phyloP scores from a whole-genome alignment of 2,329 filamentous ascomycete species.

The Microdochium bolleyi region DNA sequence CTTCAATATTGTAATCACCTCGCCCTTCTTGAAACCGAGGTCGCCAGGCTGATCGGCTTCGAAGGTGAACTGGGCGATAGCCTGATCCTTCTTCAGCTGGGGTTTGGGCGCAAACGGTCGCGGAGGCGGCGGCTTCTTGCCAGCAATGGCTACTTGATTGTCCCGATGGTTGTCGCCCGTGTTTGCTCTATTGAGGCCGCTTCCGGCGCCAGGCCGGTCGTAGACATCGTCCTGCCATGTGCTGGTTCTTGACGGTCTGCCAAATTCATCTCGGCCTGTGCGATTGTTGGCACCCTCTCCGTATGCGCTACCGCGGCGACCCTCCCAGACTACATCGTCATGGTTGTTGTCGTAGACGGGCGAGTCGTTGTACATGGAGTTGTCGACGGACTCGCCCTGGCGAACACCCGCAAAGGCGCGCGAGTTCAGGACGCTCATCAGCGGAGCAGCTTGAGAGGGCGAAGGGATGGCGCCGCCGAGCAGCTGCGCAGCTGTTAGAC shows the following conservation, averaged over 20 bases:
- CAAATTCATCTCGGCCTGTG: conserved; percentile 40
- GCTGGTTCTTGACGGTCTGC: conserved; percentile 50
- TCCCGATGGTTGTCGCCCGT: conserved; percentile 38
- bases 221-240: conserved; percentile 75
- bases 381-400: conserved; percentile 32
- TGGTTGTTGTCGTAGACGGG: conserved; percentile 80
- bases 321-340: conserved; percentile 81
- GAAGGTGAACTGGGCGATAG: conserved; percentile 86
- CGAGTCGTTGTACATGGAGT: conserved; percentile 85
- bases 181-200: conserved; percentile 38
- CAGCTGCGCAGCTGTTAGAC: conserved; percentile 73
- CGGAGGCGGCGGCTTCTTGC: conserved; percentile 8
- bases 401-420: conserved; percentile 69
- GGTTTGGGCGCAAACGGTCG: conserved; percentile 70
- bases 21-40: conserved; percentile 93
- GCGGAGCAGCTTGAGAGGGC: conserved; percentile 73
- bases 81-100: conserved; percentile 68
- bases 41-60: conserved; percentile 91
- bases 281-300: conserved; percentile 50
- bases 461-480: conserved; percentile 70
- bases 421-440: conserved; percentile 80
- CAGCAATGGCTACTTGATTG: conserved; percentile 4
- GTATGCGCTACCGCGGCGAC: conserved; percentile 59
- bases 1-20: conserved; percentile 90
- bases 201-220: conserved; percentile 46